A percentile compares a stretch with the other conserved stretches of the same genome.
Evolutionary conservation across 2,329 filamentous ascomycete genomes (phyloP).

Genomic region (Arthrobotrys conoides): DNA sequence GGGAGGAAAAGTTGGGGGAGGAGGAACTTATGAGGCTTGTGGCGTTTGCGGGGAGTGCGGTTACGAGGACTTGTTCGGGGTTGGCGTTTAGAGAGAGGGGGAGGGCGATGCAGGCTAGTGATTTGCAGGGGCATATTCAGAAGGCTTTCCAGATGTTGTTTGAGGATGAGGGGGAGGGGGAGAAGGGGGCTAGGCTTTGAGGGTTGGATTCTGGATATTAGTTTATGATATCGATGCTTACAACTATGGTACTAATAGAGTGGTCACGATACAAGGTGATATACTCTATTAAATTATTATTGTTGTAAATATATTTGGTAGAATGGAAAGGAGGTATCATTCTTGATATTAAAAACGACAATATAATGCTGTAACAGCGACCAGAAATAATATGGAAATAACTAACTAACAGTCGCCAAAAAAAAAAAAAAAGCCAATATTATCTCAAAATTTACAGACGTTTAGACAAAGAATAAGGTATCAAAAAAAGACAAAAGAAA

Average conservation of each 20-base stretch:
- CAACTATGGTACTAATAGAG: no score
- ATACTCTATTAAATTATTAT: background rate
- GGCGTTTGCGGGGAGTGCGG: conserved; percentile 86
- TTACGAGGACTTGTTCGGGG: conserved; percentile 91
- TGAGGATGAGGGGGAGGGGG: conserved; percentile 75
- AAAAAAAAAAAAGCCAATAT: conserved; percentile 12
- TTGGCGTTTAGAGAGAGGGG: conserved; percentile 88
- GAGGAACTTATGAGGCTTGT: conserved; percentile 78
- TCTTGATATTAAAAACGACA: conserved; percentile 34
- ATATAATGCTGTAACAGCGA: no score
- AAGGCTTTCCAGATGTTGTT: conserved; percentile 83
- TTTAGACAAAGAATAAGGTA: background rate
- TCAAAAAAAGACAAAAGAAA: conserved; percentile 10
- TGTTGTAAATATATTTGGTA: background rate
- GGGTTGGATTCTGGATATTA: background rate
- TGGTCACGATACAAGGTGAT: no score
- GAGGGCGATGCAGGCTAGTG: conserved; percentile 89
- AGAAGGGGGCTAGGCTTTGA: conserved; percentile 31
- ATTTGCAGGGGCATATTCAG: conserved; percentile 92
- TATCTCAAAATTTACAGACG: no score
- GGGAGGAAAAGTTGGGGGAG: conserved; percentile 68
- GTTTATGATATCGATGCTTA: background rate
- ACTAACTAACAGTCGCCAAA: background rate
- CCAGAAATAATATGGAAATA: no score
- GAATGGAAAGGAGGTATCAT: conserved; percentile 42